Conservation (phyloP, 345 rosid genomes). For the Aethionema arabicum region DNA sequence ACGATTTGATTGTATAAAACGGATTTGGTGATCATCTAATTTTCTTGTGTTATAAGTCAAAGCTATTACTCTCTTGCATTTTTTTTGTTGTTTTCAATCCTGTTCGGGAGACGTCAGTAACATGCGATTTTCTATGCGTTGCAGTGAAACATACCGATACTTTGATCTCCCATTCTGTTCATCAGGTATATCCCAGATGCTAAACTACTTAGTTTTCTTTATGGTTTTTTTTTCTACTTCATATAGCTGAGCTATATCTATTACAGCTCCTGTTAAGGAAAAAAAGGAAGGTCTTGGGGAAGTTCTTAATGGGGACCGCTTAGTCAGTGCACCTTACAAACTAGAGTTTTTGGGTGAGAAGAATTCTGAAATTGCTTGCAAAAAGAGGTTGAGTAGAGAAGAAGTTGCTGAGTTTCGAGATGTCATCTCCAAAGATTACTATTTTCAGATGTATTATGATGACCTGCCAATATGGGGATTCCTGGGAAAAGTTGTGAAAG, state of each 20-base stretch:
- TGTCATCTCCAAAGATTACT: slow-evolving; percentile 48
- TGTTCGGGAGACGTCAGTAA: background rate
- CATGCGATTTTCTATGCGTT: background rate
- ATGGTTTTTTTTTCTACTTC: background rate
- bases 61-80: background rate
- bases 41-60: background rate
- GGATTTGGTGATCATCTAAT: too few relatives aligned
- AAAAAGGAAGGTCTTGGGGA: slow-evolving; percentile 67
- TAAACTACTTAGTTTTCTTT: background rate
- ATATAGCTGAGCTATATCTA: background rate
- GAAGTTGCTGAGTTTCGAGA: slow-evolving; percentile 43
- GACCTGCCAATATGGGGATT: slow-evolving; percentile 62
- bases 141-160: slow-evolving; percentile 52
- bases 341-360: slow-evolving; percentile 47
- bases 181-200: slow-evolving; percentile 35
- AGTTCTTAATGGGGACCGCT: slow-evolving; percentile 64
- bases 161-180: slow-evolving; percentile 58
- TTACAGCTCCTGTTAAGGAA: slow-evolving; percentile 39
- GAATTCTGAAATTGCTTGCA: slow-evolving; percentile 46
- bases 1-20: too few relatives aligned
- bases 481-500: slow-evolving; percentile 52
- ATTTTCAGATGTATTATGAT: slow-evolving; percentile 65
- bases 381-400: slow-evolving; percentile 43
- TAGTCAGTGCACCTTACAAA: slow-evolving; percentile 64
- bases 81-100: background rate